A percentile compares a stretch with the other conserved stretches of the same genome.
Conservation (phyloP, 768 basidiomycete genomes). For the Chalciporus piperatus region DNA sequence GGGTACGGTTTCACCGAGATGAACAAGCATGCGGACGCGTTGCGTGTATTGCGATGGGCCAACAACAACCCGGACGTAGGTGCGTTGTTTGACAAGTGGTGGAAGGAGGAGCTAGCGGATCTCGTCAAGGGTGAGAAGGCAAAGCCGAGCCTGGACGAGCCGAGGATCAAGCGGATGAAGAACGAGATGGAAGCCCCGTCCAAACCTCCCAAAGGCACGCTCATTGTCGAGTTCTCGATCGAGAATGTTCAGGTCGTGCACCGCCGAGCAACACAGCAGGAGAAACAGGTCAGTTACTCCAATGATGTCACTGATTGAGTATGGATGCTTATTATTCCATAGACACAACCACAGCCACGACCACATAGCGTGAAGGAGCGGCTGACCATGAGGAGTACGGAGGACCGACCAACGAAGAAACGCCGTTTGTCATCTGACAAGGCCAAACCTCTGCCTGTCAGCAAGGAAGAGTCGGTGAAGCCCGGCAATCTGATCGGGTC, state of each 20-base stretch:
- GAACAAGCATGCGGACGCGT: conserved; percentile 81
- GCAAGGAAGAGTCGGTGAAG: conserved; percentile 21
- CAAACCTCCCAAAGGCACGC: conserved; percentile 43
- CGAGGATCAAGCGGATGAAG: conserved; percentile 57
- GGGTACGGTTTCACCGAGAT: conserved; percentile 97
- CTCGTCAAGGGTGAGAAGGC: conserved; percentile 53
- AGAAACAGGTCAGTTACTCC: conserved; percentile 23
- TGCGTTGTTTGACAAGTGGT: conserved; percentile 74
- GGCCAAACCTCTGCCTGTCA: conserved; percentile 19
- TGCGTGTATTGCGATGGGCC: conserved; percentile 89
- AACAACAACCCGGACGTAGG: conserved; percentile 81
- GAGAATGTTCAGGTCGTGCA: conserved; percentile 92
- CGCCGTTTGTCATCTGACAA: conserved; percentile 30
- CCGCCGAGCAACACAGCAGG: conserved; percentile 57
- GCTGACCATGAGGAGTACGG: conserved; percentile 5
- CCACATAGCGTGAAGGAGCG: conserved; percentile 5
- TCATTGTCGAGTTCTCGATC: conserved; percentile 95
- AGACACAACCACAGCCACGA: conserved; percentile 12
- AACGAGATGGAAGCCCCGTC: conserved; percentile 43
- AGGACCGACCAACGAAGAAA: conserved; percentile 42
- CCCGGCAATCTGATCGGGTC: conserved; percentile 53
- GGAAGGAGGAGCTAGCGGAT: conserved; percentile 72
- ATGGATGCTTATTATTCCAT: not conserved
- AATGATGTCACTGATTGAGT: not conserved
- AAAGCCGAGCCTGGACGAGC: conserved; percentile 46